phyloP scores from a whole-genome alignment of 441 rosid species.

The Corymbia calophylla region DNA sequence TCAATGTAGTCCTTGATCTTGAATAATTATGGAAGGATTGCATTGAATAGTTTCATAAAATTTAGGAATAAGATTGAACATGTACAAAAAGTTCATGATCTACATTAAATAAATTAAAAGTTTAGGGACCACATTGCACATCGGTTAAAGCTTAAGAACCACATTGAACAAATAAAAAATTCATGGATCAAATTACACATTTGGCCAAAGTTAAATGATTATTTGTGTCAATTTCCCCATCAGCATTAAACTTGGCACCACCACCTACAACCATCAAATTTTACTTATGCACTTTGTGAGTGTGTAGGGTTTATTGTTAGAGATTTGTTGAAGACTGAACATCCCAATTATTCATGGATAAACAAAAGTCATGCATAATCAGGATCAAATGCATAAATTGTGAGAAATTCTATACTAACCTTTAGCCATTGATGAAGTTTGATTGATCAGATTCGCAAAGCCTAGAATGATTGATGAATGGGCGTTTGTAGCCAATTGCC shows the following conservation, averaged over 20 bases:
- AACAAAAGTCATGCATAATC: too few species aligned
- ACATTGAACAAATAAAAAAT: too few species aligned
- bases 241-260: not conserved
- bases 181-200: too few species aligned
- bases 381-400: not conserved
- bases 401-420: not conserved
- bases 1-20: too few species aligned
- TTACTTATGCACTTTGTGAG: not conserved
- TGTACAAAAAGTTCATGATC: too few species aligned
- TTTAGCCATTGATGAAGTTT: not conserved
- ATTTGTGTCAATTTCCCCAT: not conserved
- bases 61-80: too few species aligned
- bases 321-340: not conserved
- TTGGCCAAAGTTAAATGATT: too few species aligned
- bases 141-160: too few species aligned
- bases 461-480: not conserved
- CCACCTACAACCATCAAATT: not conserved
- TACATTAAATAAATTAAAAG: too few species aligned
- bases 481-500: not conserved
- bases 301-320: not conserved
- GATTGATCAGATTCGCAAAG: fast-evolving
- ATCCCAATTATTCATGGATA: not conserved
- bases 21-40: too few species aligned
- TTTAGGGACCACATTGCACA: too few species aligned
- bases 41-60: too few species aligned